Conservation (phyloP, 2,329 filamentous ascomycete genomes). For the Dactylonectria estremocensis region DNA sequence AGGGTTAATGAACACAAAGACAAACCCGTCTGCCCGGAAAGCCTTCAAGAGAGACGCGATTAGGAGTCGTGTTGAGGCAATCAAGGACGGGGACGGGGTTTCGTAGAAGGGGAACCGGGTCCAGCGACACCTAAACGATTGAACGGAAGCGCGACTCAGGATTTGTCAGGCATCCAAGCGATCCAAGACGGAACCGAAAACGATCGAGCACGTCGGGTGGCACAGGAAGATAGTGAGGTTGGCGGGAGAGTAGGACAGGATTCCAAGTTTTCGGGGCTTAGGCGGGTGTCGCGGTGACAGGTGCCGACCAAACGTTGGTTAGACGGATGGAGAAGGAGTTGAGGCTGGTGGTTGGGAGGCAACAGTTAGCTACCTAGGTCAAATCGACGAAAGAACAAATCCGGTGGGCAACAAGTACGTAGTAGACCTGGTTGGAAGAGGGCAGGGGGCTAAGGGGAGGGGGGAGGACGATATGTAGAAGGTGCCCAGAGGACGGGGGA, state of each 20-base stretch:
- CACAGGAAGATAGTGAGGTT: conserved; percentile 37
- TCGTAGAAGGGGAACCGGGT: conserved; percentile 12
- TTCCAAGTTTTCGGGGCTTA: conserved; percentile 26
- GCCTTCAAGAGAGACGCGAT: conserved; percentile 11
- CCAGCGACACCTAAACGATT: conserved; percentile 30
- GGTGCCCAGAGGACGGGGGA: conserved; percentile 35
- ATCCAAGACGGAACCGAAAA: conserved; percentile 24
- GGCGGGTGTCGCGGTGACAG: conserved; percentile 38
- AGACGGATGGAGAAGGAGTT: conserved; percentile 39
- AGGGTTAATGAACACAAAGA: conserved; percentile 40
- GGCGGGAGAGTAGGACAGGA: conserved; percentile 40
- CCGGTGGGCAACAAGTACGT: conserved; percentile 9
- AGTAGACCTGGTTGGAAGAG: conserved; percentile 14
- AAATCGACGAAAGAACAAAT: conserved; percentile 3
- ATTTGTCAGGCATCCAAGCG: conserved; percentile 39
- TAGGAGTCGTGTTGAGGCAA: conserved; percentile 15
- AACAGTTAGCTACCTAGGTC: conserved; percentile 24
- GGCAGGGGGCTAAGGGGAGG: conserved; percentile 6
- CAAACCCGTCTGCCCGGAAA: conserved; percentile 17
- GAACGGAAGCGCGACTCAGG: conserved; percentile 33
- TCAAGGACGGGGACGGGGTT: conserved; percentile 1
- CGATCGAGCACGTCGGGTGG: conserved; percentile 31
- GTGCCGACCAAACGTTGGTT: conserved; percentile 37
- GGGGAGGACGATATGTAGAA: conserved; percentile 22
- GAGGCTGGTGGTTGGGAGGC: conserved; percentile 36